These are phyloP conservation scores for Venturia effusa DNA, from an alignment of 2,329 filamentous ascomycete species.

Conservation along the genomic window DNA sequence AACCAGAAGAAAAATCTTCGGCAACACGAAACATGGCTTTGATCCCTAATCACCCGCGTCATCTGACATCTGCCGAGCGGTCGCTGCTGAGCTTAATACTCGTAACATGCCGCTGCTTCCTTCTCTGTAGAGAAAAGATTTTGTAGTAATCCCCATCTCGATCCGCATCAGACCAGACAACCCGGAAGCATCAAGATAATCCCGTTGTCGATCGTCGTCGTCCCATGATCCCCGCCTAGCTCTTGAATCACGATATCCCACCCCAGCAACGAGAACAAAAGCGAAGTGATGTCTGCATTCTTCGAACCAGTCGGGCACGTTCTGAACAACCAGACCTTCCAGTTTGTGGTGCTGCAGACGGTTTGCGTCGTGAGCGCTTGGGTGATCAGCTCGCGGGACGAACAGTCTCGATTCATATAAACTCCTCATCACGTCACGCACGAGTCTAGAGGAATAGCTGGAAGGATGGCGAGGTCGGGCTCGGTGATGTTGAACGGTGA, in stretches of 20 bases:
- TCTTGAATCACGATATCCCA: neutral
- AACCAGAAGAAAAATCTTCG: neutral
- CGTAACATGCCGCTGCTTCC: neutral
- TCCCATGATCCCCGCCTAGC: neutral
- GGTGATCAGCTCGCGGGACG: neutral
- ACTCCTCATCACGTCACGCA: neutral
- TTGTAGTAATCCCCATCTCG: too few relatives aligned
- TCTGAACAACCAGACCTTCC: neutral
- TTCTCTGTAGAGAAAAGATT: neutral
- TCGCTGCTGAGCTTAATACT: neutral
- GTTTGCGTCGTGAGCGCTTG: neutral
- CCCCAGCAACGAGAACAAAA: neutral
- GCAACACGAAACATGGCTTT: too few relatives aligned
- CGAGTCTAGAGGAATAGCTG: neutral
- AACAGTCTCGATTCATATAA: neutral
- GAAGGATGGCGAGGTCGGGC: neutral
- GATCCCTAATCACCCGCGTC: neutral
- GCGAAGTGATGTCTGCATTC: neutral
- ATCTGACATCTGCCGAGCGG: neutral
- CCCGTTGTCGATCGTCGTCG: neutral
- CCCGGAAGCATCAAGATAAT: too few relatives aligned
- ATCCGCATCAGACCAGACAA: too few relatives aligned
- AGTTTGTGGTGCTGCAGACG: neutral
- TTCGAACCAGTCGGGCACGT: neutral
- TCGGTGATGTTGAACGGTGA: neutral